Evolutionary conservation across 495 filamentous ascomycete species (phyloP).

Genomic region (Podospora appendiculata): DNA sequence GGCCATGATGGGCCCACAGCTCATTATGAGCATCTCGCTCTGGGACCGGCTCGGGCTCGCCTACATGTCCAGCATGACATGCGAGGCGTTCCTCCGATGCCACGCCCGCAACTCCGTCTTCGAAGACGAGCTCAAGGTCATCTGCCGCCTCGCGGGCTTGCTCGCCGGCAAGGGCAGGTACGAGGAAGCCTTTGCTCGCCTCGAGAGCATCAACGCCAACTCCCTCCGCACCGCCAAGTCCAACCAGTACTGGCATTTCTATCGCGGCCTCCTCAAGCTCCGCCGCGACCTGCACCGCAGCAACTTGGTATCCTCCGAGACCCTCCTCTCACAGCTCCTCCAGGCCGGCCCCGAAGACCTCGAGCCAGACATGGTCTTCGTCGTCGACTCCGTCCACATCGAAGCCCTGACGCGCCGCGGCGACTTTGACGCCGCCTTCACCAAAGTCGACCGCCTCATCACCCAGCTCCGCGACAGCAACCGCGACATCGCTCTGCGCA

Average conservation of each 20-base stretch:
- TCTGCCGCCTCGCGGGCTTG: constrained; percentile 36
- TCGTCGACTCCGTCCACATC: constrained; percentile 62
- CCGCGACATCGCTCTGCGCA: constrained; percentile 66
- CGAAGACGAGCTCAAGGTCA: constrained; percentile 67
- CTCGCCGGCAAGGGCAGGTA: constrained; percentile 55
- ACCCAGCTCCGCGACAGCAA: constrained; percentile 56
- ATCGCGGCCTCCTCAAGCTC: constrained; percentile 64
- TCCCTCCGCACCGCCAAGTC: constrained; percentile 67
- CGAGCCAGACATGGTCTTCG: constrained; percentile 64
- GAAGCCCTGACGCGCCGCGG: constrained; percentile 60
- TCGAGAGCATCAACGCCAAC: constrained; percentile 61
- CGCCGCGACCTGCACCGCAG: constrained; percentile 62
- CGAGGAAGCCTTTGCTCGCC: constrained; percentile 55
- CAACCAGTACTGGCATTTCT: constrained; percentile 72
- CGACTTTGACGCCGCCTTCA: constrained; percentile 56
- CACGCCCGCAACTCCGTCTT: constrained; percentile 56
- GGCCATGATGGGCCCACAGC: constrained; percentile 63
- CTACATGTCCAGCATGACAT: constrained; percentile 58
- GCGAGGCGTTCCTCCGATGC: constrained; percentile 71
- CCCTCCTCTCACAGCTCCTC: constrained; percentile 54
- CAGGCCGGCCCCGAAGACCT: constrained; percentile 37
- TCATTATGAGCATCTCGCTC: constrained; percentile 60
- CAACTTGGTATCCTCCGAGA: constrained; percentile 59
- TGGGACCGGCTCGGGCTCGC: constrained; percentile 70
- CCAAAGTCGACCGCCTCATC: constrained; percentile 60